Percentiles rank a stretch among this genome's conserved stretches.
Conservation (phyloP, 2,329 filamentous ascomycete genomes). For the Oidium heveae region DNA sequence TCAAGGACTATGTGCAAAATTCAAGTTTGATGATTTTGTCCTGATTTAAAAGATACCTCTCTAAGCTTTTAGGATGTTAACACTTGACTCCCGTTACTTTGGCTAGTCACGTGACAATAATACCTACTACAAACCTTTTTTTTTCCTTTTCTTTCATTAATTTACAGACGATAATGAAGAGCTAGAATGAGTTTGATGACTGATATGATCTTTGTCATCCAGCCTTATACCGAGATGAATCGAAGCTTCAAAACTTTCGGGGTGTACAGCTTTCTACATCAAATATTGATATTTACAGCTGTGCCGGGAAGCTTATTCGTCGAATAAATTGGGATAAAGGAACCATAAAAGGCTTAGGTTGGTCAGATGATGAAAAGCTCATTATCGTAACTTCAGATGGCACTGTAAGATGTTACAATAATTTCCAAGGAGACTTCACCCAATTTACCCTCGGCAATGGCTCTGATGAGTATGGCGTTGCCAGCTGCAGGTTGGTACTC, state of each 20-base stretch:
- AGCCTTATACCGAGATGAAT: slow-evolving; percentile 78
- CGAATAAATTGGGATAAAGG: slow-evolving; percentile 82
- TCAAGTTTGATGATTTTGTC: too few species aligned
- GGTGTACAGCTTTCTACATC: slow-evolving; percentile 48
- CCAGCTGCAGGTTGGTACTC: slow-evolving; percentile 38
- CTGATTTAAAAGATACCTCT: too few species aligned
- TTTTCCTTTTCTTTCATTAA: too few species aligned
- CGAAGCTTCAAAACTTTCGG: slow-evolving; percentile 57
- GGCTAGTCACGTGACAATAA: too few species aligned
- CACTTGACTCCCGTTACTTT: too few species aligned
- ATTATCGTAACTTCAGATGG: slow-evolving; percentile 76
- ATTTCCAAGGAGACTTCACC: slow-evolving; percentile 82
- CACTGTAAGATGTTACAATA: slow-evolving; percentile 64
- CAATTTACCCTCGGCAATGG: slow-evolving; percentile 82
- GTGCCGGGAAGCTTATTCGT: slow-evolving; percentile 66
- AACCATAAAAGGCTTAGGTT: slow-evolving; percentile 65
- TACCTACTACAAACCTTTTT: too few species aligned
- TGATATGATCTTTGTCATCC: slow-evolving; percentile 8
- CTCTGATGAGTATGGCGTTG: slow-evolving; percentile 67
- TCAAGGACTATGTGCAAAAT: too few species aligned
- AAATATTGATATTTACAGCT: slow-evolving; percentile 84
- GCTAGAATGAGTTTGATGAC: too few species aligned
- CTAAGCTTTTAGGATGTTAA: too few species aligned
- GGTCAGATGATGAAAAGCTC: slow-evolving; percentile 87
- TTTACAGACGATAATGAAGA: too few species aligned